Percentiles rank a stretch among this genome's conserved stretches.
Evolutionary conservation across 2,329 filamentous ascomycete species (phyloP).

Genomic region (Ceratocystis ficicola): DNA sequence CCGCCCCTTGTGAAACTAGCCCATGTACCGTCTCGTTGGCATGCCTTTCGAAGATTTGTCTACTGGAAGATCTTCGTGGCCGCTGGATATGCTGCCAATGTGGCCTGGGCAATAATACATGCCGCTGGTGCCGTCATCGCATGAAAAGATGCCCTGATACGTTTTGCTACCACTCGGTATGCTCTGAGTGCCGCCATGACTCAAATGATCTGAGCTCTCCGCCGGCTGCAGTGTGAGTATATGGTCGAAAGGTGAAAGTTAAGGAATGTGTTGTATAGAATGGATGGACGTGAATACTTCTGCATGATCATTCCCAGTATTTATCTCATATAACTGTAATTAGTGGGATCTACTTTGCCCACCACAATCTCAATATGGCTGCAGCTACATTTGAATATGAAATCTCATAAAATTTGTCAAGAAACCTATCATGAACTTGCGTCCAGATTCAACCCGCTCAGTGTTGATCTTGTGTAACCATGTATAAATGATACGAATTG

Average conservation of each 20-base stretch:
- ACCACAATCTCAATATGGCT: background rate
- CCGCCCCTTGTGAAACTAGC: constrained; percentile 35
- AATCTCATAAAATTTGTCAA: background rate
- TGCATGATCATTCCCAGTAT: background rate
- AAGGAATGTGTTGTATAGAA: background rate
- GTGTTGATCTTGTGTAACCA: background rate
- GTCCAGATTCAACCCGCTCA: background rate
- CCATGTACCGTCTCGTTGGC: constrained; percentile 36
- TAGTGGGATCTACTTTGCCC: background rate
- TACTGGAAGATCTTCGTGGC: constrained; percentile 38
- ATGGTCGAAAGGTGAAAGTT: background rate
- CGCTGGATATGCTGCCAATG: constrained; percentile 42
- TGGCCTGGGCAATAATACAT: constrained; percentile 35
- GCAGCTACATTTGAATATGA: background rate
- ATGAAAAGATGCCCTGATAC: constrained; percentile 38
- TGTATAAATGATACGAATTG: background rate
- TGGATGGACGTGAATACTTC: background rate
- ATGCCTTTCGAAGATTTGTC: constrained; percentile 39
- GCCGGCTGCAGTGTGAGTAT: background rate
- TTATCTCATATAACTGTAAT: background rate
- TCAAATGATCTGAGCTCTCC: background rate
- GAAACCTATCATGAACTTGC: background rate
- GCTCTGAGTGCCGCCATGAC: constrained; percentile 34
- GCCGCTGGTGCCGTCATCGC: constrained; percentile 36
- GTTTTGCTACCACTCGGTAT: constrained; percentile 43